phyloP scores from a whole-genome alignment of 2,329 filamentous ascomycete genomes.

The Moelleriella libera region DNA sequence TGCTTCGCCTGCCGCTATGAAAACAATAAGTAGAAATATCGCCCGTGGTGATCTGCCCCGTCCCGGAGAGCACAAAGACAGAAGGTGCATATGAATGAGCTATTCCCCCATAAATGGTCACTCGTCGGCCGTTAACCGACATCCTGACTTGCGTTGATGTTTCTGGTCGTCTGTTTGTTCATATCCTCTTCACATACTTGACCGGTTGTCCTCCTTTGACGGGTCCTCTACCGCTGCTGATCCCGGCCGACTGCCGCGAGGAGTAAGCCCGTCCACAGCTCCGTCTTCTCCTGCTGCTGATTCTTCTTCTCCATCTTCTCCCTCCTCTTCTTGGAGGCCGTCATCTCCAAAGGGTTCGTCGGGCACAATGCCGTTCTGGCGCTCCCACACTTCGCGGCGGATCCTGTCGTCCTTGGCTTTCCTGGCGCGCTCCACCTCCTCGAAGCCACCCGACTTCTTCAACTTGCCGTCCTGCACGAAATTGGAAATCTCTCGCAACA shows the following conservation, averaged over 20 bases:
- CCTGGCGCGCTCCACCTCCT: constrained; percentile 78
- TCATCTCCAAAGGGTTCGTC: constrained; percentile 28
- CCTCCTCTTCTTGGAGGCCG: constrained; percentile 21
- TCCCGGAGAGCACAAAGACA: background rate
- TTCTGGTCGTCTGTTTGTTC: too few relatives aligned
- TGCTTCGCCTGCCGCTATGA: background rate
- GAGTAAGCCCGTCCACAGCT: background rate
- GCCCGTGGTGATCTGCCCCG: too few relatives aligned
- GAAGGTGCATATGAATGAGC: background rate
- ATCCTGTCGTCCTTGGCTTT: constrained; percentile 78
- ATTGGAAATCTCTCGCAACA: constrained; percentile 69
- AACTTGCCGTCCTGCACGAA: constrained; percentile 86
- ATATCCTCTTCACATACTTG: too few relatives aligned
- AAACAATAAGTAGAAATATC: background rate
- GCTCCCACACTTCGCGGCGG: constrained; percentile 63
- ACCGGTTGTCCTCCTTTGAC: too few relatives aligned
- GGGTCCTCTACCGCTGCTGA: background rate
- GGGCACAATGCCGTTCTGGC: constrained; percentile 42
- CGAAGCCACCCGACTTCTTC: constrained; percentile 91
- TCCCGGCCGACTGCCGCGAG: background rate
- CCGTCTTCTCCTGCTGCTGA: constrained; percentile 4
- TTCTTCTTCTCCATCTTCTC: constrained; percentile 10
- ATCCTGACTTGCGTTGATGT: too few relatives aligned
- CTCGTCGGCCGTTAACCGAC: too few relatives aligned
- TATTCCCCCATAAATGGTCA: background rate